Percentiles rank a stretch among this genome's conserved stretches.
Evolutionary conservation across 1,284 basidiomycete genomes (phyloP).

Genomic region (Ceratobasidium sp.): DNA sequence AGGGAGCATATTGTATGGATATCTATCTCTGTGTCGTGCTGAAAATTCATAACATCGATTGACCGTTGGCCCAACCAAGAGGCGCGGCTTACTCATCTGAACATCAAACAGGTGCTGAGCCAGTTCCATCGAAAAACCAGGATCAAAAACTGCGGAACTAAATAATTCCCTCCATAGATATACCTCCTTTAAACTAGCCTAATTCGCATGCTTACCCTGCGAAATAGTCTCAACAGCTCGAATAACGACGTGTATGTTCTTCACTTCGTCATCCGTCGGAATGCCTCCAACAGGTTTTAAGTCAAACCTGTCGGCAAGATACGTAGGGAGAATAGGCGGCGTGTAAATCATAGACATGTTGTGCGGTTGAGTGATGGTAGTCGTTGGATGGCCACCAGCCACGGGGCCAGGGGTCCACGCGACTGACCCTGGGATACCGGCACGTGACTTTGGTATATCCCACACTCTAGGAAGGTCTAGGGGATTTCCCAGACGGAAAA

Average conservation of each 20-base stretch:
- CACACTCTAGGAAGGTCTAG: no score
- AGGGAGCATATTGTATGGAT: neutral
- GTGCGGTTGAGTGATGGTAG: no score
- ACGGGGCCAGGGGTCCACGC: no score
- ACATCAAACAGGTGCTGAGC: constrained; percentile 10
- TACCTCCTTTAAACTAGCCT: neutral
- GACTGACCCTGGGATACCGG: no score
- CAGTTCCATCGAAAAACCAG: constrained; percentile 10
- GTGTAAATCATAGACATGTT: no score
- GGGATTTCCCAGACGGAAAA: no score
- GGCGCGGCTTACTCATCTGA: constrained; percentile 21
- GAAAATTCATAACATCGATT: neutral
- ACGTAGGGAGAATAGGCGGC: constrained; percentile 20
- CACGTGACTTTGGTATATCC: no score
- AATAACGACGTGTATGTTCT: constrained; percentile 19
- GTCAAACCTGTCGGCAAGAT: neutral
- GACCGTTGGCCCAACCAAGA: neutral
- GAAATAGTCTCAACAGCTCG: neutral
- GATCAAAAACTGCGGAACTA: neutral
- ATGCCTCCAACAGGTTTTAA: constrained; percentile 10
- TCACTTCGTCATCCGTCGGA: constrained; percentile 21
- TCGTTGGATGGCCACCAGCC: no score
- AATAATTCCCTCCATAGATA: no score
- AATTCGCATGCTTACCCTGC: neutral
- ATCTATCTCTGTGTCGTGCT: neutral